A percentile compares a stretch with the other conserved stretches of the same genome.
These are phyloP conservation scores for Crotalaria pallida DNA, from an alignment of 306 rosid species.

Conservation along the genomic window DNA sequence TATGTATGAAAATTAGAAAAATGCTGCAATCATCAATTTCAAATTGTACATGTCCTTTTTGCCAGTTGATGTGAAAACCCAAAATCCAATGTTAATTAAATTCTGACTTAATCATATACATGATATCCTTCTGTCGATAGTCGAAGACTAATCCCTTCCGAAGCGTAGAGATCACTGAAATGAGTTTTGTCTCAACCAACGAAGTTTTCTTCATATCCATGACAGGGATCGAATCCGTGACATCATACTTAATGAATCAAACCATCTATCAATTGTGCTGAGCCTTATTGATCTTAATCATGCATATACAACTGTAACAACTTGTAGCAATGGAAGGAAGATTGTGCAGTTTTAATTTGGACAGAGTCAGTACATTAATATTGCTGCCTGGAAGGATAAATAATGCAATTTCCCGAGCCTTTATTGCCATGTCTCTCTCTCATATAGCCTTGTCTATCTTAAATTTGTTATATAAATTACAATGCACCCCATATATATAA, in stretches of 20 bases:
- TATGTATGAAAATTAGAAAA: conserved; percentile 6
- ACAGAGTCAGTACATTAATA: conserved; percentile 17
- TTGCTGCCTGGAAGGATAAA: background rate
- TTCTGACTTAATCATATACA: background rate
- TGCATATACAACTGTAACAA: too few species aligned
- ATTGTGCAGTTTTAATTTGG: background rate
- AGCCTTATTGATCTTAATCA: too few species aligned
- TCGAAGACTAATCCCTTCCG: too few species aligned
- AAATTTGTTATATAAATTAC: background rate
- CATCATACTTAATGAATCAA: too few species aligned
- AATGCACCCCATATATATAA: background rate
- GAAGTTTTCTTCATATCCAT: too few species aligned
- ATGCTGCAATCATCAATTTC: conserved; percentile 2
- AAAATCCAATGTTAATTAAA: background rate
- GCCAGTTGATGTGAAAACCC: conserved; percentile 11
- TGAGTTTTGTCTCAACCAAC: too few species aligned
- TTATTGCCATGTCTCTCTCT: background rate
- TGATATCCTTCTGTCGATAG: too few species aligned
- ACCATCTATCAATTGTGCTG: too few species aligned
- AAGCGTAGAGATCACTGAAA: too few species aligned
- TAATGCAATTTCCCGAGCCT: conserved; percentile 1
- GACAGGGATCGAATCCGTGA: too few species aligned
- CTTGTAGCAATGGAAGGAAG: conserved; percentile 1
- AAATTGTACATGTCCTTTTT: conserved; percentile 25
- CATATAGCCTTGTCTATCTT: background rate